These are phyloP conservation scores for Lepidopterella palustris DNA, from an alignment of 495 filamentous ascomycete genomes.

Conservation along the genomic window DNA sequence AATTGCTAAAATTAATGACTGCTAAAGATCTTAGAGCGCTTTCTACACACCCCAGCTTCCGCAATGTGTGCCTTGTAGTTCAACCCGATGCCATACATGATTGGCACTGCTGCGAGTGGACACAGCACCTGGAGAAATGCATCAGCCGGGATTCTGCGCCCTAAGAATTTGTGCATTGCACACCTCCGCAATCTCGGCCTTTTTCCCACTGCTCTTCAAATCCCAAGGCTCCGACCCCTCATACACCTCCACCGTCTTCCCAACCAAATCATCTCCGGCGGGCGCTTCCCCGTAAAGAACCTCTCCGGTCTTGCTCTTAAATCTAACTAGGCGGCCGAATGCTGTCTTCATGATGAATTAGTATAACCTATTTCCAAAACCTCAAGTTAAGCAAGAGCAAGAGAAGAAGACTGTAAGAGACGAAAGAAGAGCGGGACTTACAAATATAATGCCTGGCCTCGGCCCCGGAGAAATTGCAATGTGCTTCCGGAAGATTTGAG, in stretches of 20 bases:
- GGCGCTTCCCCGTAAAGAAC: conserved; percentile 6
- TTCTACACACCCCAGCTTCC: conserved; percentile 29
- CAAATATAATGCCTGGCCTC: too few relatives aligned
- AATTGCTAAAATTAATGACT: background rate
- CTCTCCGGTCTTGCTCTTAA: conserved; percentile 1
- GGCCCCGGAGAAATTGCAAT: too few relatives aligned
- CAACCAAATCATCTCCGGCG: conserved; percentile 1
- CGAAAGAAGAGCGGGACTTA: too few relatives aligned
- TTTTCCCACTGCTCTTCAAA: background rate
- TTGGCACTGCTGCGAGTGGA: background rate
- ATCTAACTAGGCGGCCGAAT: conserved; percentile 9
- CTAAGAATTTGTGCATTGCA: background rate
- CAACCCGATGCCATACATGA: conserved; percentile 44
- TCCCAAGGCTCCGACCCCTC: conserved; percentile 9
- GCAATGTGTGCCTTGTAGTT: conserved; percentile 43
- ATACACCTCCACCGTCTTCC: conserved; percentile 2
- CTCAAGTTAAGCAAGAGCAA: too few relatives aligned
- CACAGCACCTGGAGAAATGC: background rate
- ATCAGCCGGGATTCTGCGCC: background rate
- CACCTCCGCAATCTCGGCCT: background rate
- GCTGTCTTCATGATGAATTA: too few relatives aligned
- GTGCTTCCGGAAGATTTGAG: too few relatives aligned
- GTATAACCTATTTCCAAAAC: too few relatives aligned
- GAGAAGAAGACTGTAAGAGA: too few relatives aligned
- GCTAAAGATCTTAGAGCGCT: background rate